Evolutionary conservation across 805 yeast genomes (phyloP), one percentile per base, ranked within the genome.

Genomic region (Pichia nanzhaoensis): DNA sequence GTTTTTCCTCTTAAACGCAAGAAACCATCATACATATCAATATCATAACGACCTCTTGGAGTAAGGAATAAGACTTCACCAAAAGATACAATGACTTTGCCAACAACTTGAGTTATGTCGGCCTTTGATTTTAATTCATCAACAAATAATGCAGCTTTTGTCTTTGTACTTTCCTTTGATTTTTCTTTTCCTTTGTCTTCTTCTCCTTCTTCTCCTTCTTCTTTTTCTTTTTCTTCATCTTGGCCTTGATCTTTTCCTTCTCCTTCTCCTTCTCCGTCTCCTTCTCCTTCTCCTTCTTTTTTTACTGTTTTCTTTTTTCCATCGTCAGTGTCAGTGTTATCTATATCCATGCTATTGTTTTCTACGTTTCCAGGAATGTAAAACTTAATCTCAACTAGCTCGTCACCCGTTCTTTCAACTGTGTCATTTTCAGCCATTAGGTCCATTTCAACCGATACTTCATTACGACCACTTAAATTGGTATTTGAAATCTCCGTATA

Each of bases 21-120:
- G 42, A 93, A 84, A 27, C 78, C 77, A 31, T 86, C 81, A 66
- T 86, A 93, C 81, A 93, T 83, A 65, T 91, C 97, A 56, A 93
- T 84, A 64, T 93, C 98, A 64, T 90, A 93, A 65, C 99, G 91
- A 53, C 99, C 99, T 75, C 99, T 82, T 57, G 99, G 99, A 1
- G 98, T 93, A 48, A 93, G 78, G 73, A 93, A 88, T 61, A 91
- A 73, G 4, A 90, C 80, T 57, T 91, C 98, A 41, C 84, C 78
- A 68, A 91, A 90, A 5, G 97, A 84, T 4, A 88, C 96, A 61
- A 93, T 84, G 8, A 96, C 93, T 53, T 90, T 95, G 34, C 98
- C 98, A 1, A 95, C 82, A 41, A 82, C 91, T 64, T 83, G 91
- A 16, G 98, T 97, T 59, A 93, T 85, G 56, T 86, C 91, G 18